Evolutionary conservation across 257 asterid species (phyloP), one percentile per base, ranked within the genome.

Genomic region (Haberlea rhodopensis): DNA sequence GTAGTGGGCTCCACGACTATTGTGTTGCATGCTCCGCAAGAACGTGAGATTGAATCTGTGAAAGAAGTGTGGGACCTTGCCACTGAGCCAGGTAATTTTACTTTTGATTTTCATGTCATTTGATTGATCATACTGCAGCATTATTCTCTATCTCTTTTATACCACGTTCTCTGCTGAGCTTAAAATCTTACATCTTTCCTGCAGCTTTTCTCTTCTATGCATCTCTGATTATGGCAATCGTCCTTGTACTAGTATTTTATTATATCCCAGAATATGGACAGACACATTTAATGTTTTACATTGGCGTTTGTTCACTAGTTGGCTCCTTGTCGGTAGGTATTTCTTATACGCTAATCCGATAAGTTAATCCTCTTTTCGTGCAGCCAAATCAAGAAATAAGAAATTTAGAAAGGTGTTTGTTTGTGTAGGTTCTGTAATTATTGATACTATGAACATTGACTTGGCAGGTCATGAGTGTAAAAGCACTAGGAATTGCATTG

Each of bases 41-140:
- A 92, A 81, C 99, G 97, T 28, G 84, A 76, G 71, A 92, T 92
- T 48, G 95, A 87, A 66, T 92, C 99, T 59, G 97, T 92, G 37
- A 67, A 48, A 67, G 97, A 92, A 84, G 96, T 92, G n/a, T 92
- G 99, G 99, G 86, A 82, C 72, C 95, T 92, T 68, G 97, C 96
- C 32, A 85, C 96, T 55, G 96, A 87, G 75, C 99, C 96, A 75
- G 99, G 99, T 92, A 76, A 61, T 56, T 56, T 53, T 20, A 6
- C 27, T 23, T 61, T 58, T 37, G 24, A 31, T 15, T 75, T 43
- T 49, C 28, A 24, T n/a, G 9, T 53, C 48, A 22, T 8, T 62
- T 28, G 61, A 15, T 23, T 62, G 37, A 21, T 57, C 70, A 57
- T 72, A 23, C 45, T 22, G 51, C 27, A 6, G 37, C 2, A 24